These are phyloP conservation scores for Hymenotorrendiella dingleyae DNA, from an alignment of 2,329 filamentous ascomycete genomes.

Conservation along the genomic window DNA sequence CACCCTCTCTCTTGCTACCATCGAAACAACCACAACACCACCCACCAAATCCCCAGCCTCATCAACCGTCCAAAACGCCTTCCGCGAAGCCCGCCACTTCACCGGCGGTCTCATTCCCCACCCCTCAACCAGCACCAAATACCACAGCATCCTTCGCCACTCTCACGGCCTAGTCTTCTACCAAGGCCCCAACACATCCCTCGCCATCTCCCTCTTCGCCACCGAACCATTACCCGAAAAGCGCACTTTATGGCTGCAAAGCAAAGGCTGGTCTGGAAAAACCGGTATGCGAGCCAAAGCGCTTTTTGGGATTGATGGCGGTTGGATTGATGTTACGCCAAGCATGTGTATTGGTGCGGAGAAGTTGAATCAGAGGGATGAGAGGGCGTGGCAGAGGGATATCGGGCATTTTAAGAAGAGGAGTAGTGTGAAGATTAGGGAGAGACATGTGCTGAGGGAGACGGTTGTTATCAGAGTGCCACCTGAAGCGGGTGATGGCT, in stretches of 20 bases:
- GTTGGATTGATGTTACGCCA: conserved; percentile 66
- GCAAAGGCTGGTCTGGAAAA: conserved; percentile 62
- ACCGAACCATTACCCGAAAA: conserved; percentile 49
- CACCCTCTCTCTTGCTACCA: neutral
- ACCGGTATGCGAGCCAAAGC: conserved; percentile 62
- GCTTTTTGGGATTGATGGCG: conserved; percentile 50
- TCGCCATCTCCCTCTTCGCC: conserved; percentile 59
- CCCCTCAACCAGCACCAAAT: conserved; percentile 58
- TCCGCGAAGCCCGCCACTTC: conserved; percentile 55
- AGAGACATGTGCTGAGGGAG: conserved; percentile 50
- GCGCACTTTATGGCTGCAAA: conserved; percentile 61
- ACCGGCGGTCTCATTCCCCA: conserved; percentile 59
- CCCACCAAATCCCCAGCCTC: conserved; percentile 9
- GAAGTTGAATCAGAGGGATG: conserved; percentile 50
- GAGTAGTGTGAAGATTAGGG: conserved; percentile 35
- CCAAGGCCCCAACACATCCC: conserved; percentile 55
- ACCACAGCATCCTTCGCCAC: conserved; percentile 62
- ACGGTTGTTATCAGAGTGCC: conserved; percentile 62
- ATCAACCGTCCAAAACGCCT: conserved; percentile 20
- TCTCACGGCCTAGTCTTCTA: conserved; percentile 61
- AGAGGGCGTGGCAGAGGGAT: conserved; percentile 63
- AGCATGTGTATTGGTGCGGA: conserved; percentile 38
- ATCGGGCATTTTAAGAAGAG: conserved; percentile 58
- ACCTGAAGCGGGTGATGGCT: conserved; percentile 56
- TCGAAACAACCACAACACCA: neutral